Conservation (phyloP, 306 rosid genomes). For the Castanea mollissima region DNA sequence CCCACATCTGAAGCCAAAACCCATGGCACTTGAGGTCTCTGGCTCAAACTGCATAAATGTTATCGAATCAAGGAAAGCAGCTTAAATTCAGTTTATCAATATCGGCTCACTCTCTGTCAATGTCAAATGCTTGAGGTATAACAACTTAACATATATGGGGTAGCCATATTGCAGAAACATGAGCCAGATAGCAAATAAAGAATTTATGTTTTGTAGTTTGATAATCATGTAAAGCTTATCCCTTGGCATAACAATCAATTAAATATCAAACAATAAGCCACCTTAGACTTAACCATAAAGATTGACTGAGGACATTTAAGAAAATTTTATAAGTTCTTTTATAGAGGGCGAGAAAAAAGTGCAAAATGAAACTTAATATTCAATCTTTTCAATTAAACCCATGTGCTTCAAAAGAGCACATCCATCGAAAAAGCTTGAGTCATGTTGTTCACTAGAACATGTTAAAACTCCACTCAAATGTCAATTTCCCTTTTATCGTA, state of each 20-base stretch:
- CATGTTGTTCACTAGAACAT: not conserved
- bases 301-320: not conserved
- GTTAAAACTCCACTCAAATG: not conserved
- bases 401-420: not conserved
- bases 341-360: not conserved
- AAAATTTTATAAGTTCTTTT: not conserved
- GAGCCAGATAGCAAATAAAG: constrained; percentile 7
- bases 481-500: not conserved
- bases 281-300: not conserved
- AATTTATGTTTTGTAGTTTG: not conserved
- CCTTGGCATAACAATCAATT: constrained; percentile 17
- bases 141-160: constrained; percentile 8
- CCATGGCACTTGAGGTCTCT: constrained; percentile 94
- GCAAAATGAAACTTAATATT: not conserved
- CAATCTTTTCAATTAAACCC: not conserved
- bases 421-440: not conserved
- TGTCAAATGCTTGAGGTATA: not conserved
- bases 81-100: constrained; percentile 17
- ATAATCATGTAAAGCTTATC: not conserved
- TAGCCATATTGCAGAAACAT: not conserved
- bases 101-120: not conserved
- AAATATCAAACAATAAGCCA: not conserved
- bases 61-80: constrained; percentile 18
- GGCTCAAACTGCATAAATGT: constrained; percentile 72
- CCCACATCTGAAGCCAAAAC: constrained; percentile 98